Percentiles rank a stretch among this genome's conserved stretches.
These are phyloP conservation scores for Epichloe festucae DNA, from an alignment of 2,329 filamentous ascomycete species.

Conservation along the genomic window DNA sequence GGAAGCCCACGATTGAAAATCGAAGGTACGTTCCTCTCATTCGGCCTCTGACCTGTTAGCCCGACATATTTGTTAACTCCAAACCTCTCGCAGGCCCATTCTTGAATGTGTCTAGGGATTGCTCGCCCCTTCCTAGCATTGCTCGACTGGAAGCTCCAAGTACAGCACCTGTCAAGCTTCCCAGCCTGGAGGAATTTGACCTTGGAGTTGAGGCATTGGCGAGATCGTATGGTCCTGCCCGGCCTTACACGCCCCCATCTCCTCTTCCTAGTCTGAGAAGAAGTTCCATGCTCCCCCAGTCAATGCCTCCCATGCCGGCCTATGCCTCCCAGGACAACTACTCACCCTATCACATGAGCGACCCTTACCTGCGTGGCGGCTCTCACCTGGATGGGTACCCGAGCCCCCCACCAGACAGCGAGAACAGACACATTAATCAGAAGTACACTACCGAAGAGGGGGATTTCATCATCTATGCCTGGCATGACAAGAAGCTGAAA, in stretches of 20 bases:
- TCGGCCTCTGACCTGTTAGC: not conserved
- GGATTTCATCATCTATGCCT: constrained; percentile 31
- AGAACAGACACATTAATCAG: constrained; percentile 28
- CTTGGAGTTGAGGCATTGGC: constrained; percentile 24
- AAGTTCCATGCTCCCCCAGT: constrained; percentile 13
- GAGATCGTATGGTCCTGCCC: constrained; percentile 17
- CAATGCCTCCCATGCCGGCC: constrained; percentile 11
- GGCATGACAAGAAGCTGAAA: constrained; percentile 29
- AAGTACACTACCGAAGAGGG: constrained; percentile 32
- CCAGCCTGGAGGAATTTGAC: constrained; percentile 25
- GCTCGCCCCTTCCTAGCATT: constrained; percentile 14
- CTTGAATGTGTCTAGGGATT: constrained; percentile 12
- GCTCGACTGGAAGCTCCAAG: constrained; percentile 7
- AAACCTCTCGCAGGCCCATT: constrained; percentile 10
- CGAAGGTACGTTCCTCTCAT: constrained; percentile 15
- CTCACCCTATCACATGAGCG: constrained; percentile 11
- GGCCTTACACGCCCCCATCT: constrained; percentile 16
- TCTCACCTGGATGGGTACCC: constrained; percentile 18
- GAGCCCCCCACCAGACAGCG: constrained; percentile 22
- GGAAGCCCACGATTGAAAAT: constrained; percentile 22
- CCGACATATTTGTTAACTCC: constrained; percentile 1
- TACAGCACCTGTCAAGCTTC: constrained; percentile 16
- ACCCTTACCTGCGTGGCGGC: constrained; percentile 12
- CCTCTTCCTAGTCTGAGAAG: constrained; percentile 14
- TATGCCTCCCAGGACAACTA: constrained; percentile 13